Base-by-base conservation (phyloP, 768 basidiomycete genomes). In the Russula sp. region DNA sequence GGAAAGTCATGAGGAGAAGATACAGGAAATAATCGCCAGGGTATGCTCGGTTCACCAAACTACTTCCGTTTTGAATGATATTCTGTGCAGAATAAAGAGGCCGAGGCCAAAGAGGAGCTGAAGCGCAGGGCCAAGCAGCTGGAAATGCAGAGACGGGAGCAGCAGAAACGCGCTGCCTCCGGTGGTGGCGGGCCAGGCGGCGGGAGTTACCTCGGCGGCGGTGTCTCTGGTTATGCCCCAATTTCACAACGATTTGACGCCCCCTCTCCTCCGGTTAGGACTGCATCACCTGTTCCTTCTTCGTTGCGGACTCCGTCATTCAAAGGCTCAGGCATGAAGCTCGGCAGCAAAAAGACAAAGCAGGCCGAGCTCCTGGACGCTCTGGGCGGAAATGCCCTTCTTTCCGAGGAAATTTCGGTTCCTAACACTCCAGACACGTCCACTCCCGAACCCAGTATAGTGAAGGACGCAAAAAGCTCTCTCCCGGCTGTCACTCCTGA, bases 101-200 rank as follows among this genome's bases (percentile, higher is more conserved):
- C 94, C 7, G 97, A 99, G 72, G 97, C 96, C 2, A 99, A 99
- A 74, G 97, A 99, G 74, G 96, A 98, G 72, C 88, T 99, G 73
- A 98, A 98, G 75, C 87, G 97, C 46, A 89, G 96, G 34, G 95
- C 97, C 0, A 97, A 97, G 74, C 94, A 98, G 72, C 85, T 99
- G 66, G 97, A 99, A 76, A 91, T 97, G 87, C 97, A 98, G 73
- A 86, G 96, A 48, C 82, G 95, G 38, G 96, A 99, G 73, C 93
- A 95, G 74, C 93, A 96, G 69, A 81, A 86, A 64, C 88, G 93
- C 24, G 78, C 87, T 5, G 85, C 83, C 9, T 73, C 78, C 4
- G 76, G 80, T 32, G 81, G 80, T 10, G 80, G 78, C 6, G 57
- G 51, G 24, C 42, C 55, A 22, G 79, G 80, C 16, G 77, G 82